Percentiles rank a stretch among this genome's conserved stretches.
These are phyloP conservation scores for Sporothrix protearum DNA, from an alignment of 2,329 filamentous ascomycete species.

Conservation along the genomic window DNA sequence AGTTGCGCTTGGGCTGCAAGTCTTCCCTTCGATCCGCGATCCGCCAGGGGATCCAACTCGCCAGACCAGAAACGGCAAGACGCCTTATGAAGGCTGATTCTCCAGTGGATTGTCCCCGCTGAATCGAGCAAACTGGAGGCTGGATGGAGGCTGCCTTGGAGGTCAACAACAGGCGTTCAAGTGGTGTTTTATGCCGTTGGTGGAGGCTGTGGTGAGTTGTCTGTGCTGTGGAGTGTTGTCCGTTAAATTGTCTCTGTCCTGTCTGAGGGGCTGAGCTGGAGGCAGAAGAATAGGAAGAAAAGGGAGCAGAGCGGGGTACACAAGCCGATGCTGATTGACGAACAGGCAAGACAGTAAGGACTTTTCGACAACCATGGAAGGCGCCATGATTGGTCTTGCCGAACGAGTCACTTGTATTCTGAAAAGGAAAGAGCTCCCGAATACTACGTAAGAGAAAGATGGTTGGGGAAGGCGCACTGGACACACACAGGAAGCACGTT, in stretches of 20 bases:
- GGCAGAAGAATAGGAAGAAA: background rate
- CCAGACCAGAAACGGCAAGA: background rate
- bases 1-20: background rate
- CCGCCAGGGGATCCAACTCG: background rate
- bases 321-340: background rate
- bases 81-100: background rate
- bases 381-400: background rate
- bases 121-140: background rate
- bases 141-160: constrained; percentile 1
- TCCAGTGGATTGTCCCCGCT: background rate
- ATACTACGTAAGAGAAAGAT: constrained; percentile 9
- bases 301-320: background rate
- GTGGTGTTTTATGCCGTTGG: too few relatives aligned
- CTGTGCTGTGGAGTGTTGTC: background rate
- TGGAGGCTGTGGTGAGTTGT: background rate
- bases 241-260: background rate
- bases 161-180: background rate
- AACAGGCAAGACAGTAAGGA: background rate
- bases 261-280: background rate
- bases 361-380: background rate
- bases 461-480: background rate
- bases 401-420: background rate
- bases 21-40: background rate
- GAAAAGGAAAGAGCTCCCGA: background rate
- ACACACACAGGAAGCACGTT: background rate